Evolutionary conservation across 441 rosid species (phyloP).

Genomic region (Metrosideros polymorpha): DNA sequence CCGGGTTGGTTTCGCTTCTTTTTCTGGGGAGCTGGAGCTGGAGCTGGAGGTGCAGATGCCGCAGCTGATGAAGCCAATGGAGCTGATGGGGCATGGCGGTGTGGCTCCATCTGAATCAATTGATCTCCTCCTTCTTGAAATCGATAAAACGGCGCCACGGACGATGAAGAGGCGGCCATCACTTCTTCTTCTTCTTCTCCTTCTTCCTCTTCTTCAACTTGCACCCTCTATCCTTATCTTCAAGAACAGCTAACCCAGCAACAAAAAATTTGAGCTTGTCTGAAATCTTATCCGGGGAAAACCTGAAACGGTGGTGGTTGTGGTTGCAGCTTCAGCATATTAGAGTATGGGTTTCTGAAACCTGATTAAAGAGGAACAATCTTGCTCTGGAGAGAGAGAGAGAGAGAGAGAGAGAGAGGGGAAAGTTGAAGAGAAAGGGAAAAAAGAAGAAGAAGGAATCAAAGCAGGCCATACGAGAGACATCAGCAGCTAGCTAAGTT

Average conservation of each 20-base stretch:
- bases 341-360: background rate
- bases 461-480: background rate
- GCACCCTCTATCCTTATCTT: background rate
- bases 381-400: background rate
- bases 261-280: slow-evolving; percentile 29
- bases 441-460: background rate
- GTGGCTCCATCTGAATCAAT: slow-evolving; percentile 37
- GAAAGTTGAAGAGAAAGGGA: slow-evolving; percentile 1
- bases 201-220: background rate
- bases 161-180: slow-evolving; percentile 73
- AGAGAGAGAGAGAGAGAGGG: background rate
- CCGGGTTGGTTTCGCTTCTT: slow-evolving; percentile 86
- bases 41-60: slow-evolving; percentile 38
- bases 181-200: background rate
- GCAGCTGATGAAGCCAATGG: slow-evolving; percentile 23
- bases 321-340: background rate
- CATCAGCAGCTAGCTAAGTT: slow-evolving; percentile 45
- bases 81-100: slow-evolving; percentile 8
- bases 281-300: slow-evolving; percentile 23
- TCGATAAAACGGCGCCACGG: slow-evolving; percentile 61
- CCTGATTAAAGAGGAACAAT: background rate
- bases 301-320: slow-evolving; percentile 10
- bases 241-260: slow-evolving; percentile 18
- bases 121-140: slow-evolving; percentile 56
- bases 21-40: slow-evolving; percentile 46